A percentile compares a stretch with the other conserved stretches of the same genome.
Conservation (phyloP, 2,329 filamentous ascomycete genomes). For the Botrytis elliptica region DNA sequence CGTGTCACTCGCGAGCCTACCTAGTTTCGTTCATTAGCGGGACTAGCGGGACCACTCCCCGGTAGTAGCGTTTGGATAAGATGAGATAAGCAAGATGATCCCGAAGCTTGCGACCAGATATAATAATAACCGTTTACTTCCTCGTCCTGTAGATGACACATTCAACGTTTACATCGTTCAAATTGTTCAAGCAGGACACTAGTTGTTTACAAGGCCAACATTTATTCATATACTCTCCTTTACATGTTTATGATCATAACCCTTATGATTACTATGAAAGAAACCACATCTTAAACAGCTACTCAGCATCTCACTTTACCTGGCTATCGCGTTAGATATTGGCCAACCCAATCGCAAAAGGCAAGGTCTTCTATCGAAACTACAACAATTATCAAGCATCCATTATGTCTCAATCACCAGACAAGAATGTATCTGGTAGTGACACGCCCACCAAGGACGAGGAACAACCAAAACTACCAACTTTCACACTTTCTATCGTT, state of each 20-base stretch:
- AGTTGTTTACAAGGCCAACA: background rate
- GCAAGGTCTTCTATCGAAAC: background rate
- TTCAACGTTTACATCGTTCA: background rate
- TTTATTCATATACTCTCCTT: background rate
- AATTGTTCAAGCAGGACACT: background rate
- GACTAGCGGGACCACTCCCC: background rate
- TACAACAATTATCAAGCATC: background rate
- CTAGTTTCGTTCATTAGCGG: background rate
- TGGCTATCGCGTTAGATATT: background rate
- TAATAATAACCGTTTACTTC: background rate
- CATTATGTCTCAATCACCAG: constrained; percentile 30
- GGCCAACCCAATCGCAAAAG: background rate
- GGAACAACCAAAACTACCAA: constrained; percentile 31
- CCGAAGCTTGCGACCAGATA: constrained; percentile 8
- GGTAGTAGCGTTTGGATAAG: background rate
- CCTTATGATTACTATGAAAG: constrained; percentile 5
- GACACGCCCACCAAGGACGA: constrained; percentile 29
- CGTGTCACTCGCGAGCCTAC: too few species aligned
- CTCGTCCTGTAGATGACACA: background rate
- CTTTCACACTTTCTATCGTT: constrained; percentile 57
- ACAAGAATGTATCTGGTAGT: constrained; percentile 13
- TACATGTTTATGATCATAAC: background rate
- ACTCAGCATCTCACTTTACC: background rate
- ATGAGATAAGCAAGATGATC: constrained; percentile 7
- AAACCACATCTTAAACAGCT: constrained; percentile 9